Evolutionary conservation across 306 rosid species (phyloP).

Genomic region (Arachis stenosperma): DNA sequence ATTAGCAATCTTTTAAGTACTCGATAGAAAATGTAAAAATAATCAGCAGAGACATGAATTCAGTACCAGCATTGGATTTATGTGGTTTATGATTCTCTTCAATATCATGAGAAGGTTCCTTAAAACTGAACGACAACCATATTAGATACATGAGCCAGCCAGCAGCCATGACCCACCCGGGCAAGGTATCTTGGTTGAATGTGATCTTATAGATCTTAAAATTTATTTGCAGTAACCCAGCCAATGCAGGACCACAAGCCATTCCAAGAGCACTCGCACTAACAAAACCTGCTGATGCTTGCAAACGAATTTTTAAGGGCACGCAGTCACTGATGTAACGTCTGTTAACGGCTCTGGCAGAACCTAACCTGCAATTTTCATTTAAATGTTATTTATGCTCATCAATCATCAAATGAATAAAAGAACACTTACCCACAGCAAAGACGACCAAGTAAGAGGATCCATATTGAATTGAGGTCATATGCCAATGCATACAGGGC

Average conservation of each 20-base stretch:
- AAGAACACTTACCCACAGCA: conserved; percentile 72
- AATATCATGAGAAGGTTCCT: conserved; percentile 69
- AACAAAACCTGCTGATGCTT: conserved; percentile 93
- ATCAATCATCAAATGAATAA: conserved; percentile 29
- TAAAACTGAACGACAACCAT: conserved; percentile 76
- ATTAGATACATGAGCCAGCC: conserved; percentile 83
- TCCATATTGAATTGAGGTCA: conserved; percentile 76
- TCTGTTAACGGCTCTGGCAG: conserved; percentile 94
- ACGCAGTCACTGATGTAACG: conserved; percentile 94
- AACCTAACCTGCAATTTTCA: conserved; percentile 70
- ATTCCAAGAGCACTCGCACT: conserved; percentile 97
- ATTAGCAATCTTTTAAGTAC: conserved; percentile 9
- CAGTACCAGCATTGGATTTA: conserved; percentile 63
- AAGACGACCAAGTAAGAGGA: conserved; percentile 84
- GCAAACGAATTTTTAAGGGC: conserved; percentile 78
- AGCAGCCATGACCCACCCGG: conserved; percentile 90
- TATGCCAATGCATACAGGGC: conserved; percentile 78
- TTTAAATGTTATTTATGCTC: too few relatives aligned
- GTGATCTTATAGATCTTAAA: conserved; percentile 75
- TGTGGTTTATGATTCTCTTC: conserved; percentile 43
- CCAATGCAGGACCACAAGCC: conserved; percentile 97
- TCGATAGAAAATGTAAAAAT: conserved; percentile 4
- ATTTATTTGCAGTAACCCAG: conserved; percentile 78
- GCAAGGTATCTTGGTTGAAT: conserved; percentile 75
- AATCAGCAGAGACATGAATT: conserved; percentile 27